Percentiles rank a stretch among this genome's conserved stretches.
phyloP scores from a whole-genome alignment of 169 alveolate genomes.

The Plasmodium inui region DNA sequence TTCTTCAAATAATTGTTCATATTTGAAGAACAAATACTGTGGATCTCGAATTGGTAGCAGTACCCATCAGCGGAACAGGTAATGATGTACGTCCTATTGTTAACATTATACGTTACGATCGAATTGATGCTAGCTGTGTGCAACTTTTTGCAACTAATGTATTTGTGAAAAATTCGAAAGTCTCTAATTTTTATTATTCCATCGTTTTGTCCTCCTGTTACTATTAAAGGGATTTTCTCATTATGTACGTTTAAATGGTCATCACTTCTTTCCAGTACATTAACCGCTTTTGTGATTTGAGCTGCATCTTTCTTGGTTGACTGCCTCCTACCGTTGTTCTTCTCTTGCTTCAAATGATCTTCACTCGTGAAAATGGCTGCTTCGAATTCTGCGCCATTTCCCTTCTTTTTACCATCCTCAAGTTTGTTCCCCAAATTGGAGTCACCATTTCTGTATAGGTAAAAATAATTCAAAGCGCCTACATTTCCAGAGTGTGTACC shows the following conservation, averaged over 20 bases:
- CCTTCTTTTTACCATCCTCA: background rate
- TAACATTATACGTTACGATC: constrained; percentile 63
- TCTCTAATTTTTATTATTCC: constrained; percentile 67
- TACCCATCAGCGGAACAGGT: constrained; percentile 76
- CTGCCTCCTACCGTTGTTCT: background rate
- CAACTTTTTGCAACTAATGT: constrained; percentile 52
- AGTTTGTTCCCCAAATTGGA: background rate
- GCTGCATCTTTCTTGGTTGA: background rate
- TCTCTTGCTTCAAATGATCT: background rate
- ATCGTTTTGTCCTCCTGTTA: constrained; percentile 73
- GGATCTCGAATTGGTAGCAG: constrained; percentile 75
- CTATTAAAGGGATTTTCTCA: constrained; percentile 67
- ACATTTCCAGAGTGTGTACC: constrained; percentile 64
- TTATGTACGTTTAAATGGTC: constrained; percentile 28
- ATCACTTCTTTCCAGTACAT: constrained; percentile 3
- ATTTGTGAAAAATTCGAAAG: constrained; percentile 72
- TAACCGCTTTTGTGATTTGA: constrained; percentile 8
- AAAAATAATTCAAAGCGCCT: constrained; percentile 69
- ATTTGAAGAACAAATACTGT: constrained; percentile 44
- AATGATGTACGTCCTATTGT: constrained; percentile 60
- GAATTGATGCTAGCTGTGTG: constrained; percentile 74
- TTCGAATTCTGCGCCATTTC: background rate
- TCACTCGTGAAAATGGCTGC: background rate
- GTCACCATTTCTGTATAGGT: constrained; percentile 19
- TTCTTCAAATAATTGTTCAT: constrained; percentile 71